Base-by-base conservation (phyloP, 352 stramenopile genomes). In the Globisporangium emineosum region DNA sequence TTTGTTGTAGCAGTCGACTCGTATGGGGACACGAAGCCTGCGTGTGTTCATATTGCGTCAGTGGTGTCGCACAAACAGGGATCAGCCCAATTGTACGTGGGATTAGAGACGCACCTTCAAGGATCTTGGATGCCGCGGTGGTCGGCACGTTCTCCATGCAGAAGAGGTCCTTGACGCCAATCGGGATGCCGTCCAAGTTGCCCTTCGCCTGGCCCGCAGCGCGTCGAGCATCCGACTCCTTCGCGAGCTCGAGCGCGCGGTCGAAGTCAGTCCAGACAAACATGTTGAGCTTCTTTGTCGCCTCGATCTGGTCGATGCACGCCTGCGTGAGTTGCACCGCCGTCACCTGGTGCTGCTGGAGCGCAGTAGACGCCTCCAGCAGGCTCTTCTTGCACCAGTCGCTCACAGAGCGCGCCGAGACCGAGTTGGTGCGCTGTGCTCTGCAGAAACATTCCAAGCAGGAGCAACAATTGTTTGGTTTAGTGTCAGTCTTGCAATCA, bases 101-200 rank as follows among this genome's bases (percentile, higher is more conserved):
- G 3, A 7, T 42, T 21, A 21, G 10, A 47, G 2, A 21, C 40
- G 40, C 40, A 47, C 40, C 74, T 12, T 96, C 76, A 0, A 98
- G 71, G 42, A 98, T 97, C 66, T 88, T 89, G 60, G 92, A 98
- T 10, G 75, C 75, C 8, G 94, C 94, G 7, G 90, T 96, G 5
- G 94, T 97, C 12, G 91, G 85, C 23, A 93, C 81, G 33, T 81
- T 79, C 47, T 93, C 71, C 86, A 93, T 92, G 64, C 97, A 98
- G 57, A 98, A 93, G 68, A 98, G 98, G 60, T 98, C 92, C 70
- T 99, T 99, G 23, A 99, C 77, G 12, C 92, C 96, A 7, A 99
- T 72, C 2, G 97, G 97, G 59, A 99, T 96, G 49, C 97, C 97
- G 70, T 98, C 94, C 40, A 99, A 72, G 17, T 78, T 45, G n/a